Base-by-base conservation (phyloP, 345 rosid genomes). In the Jatropha curcas region DNA sequence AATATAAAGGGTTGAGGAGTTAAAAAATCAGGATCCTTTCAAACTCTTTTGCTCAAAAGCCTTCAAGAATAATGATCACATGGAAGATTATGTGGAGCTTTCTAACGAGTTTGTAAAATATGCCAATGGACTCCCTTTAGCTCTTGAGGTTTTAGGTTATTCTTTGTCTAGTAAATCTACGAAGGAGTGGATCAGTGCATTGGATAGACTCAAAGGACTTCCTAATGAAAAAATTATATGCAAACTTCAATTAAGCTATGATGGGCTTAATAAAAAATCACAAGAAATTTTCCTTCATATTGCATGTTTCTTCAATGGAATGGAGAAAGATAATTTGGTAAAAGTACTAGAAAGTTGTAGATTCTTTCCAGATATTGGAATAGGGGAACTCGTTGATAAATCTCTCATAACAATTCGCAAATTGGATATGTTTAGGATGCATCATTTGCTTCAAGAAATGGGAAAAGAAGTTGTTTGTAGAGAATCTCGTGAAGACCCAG, bases 391-490 rank as follows among this genome's bases (percentile, higher is more conserved):
- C 4, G 14, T 67, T 43, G 55, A 60, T 16, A 50, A 25, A 16
- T 28, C 68, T 57, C 61, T 80, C 16, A 27, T 80, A 45, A 61
- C 60, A 45, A 61, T 76, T 60, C 52, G 64, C 17, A 7, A 43
- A n/a, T 65, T n/a, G n/a, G n/a, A 7, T 31, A 4, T 59, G 19
- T 80, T 62, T 3, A 39, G 48, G 39, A 80, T 80, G 83, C 83
- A 80, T 37, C 77, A 76, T 48, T 59, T 73, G 63, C 58, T 80
- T 30, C 70, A 65, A 68, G 72, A 76, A 50, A 73, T 81, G 76
- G 85, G 85, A 20, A 65, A 73, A 30, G 82, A 72, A 65, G 72
- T 70, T 39, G 64, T 55, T 37, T 51, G 73, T 7, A 12, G 24
- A 34, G n/a, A 55, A 43, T 55, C 37, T 12, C 9, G n/a, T 35